phyloP scores from a whole-genome alignment of 305 asterid genomes.

The Lippia alba region DNA sequence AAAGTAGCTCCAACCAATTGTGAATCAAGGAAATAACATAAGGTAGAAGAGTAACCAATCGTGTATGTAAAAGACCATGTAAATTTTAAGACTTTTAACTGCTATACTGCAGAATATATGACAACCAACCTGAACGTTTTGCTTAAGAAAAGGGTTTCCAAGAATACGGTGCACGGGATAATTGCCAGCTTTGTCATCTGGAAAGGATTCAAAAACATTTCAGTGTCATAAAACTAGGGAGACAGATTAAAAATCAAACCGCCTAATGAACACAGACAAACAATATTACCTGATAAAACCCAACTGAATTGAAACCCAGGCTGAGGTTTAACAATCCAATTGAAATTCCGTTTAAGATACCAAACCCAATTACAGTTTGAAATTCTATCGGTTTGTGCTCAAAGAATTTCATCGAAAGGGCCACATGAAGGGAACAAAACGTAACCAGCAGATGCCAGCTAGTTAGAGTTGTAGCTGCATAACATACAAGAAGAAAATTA shows the following conservation, averaged over 20 bases:
- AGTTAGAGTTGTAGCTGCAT: slow-evolving; percentile 68
- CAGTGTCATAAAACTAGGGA: slow-evolving; percentile 13
- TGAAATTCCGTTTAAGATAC: slow-evolving; percentile 62
- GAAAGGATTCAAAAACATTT: slow-evolving; percentile 25
- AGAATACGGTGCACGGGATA: slow-evolving; percentile 85
- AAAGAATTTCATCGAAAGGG: slow-evolving; percentile 64
- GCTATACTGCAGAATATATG: slow-evolving; percentile 10
- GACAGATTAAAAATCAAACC: slow-evolving; percentile 19
- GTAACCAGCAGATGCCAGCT: slow-evolving; percentile 93
- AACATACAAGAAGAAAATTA: slow-evolving; percentile 22
- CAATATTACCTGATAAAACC: slow-evolving; percentile 83
- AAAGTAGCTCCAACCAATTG: not conserved
- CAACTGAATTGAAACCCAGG: slow-evolving; percentile 95
- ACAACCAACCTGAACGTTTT: slow-evolving; percentile 76
- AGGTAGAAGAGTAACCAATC: not conserved
- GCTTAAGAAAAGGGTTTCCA: slow-evolving; percentile 86
- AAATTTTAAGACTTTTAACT: slow-evolving; percentile 8
- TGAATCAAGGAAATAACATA: slow-evolving; percentile 8
- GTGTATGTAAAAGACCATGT: slow-evolving; percentile 2
- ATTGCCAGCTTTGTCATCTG: slow-evolving; percentile 95
- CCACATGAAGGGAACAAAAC: slow-evolving; percentile 59
- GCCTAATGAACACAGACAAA: slow-evolving; percentile 23
- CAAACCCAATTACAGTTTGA: slow-evolving; percentile 58
- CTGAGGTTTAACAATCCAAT: slow-evolving; percentile 84
- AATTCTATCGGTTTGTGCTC: slow-evolving; percentile 91